phyloP scores from a whole-genome alignment of 2,329 filamentous ascomycete genomes.

The Aspergillus sclerotialis region DNA sequence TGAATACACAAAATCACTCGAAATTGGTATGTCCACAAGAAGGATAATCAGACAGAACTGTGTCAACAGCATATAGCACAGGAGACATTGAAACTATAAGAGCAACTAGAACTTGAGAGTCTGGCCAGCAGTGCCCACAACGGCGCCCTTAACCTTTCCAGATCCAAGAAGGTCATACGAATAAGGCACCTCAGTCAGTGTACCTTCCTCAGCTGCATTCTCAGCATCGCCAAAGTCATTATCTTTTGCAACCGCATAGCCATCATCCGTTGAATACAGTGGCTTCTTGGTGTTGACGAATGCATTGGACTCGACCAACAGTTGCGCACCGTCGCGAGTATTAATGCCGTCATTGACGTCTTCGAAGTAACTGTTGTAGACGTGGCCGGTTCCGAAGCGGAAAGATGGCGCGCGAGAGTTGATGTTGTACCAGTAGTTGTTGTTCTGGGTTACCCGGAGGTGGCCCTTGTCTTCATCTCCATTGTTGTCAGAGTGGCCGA shows the following conservation, averaged over 20 bases:
- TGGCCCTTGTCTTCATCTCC: conserved; percentile 53
- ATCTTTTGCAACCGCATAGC: conserved; percentile 38
- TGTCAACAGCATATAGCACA: too few species aligned
- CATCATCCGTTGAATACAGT: conserved; percentile 40
- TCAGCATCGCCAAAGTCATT: conserved; percentile 43
- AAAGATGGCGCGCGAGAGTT: conserved; percentile 57
- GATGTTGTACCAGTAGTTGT: conserved; percentile 60
- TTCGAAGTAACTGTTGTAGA: conserved; percentile 49
- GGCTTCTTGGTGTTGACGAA: conserved; percentile 43
- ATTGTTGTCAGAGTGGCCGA: conserved; percentile 56
- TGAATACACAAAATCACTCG: too few species aligned
- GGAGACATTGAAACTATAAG: too few species aligned
- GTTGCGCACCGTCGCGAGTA: conserved; percentile 50
- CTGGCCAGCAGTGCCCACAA: conserved; percentile 31
- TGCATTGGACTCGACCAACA: conserved; percentile 52
- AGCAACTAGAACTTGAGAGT: conserved; percentile 25
- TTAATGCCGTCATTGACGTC: conserved; percentile 48
- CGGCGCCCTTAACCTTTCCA: conserved; percentile 39
- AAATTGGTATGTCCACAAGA: too few species aligned
- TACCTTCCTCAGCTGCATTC: conserved; percentile 46
- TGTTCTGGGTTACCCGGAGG: conserved; percentile 57
- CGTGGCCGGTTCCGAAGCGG: conserved; percentile 60
- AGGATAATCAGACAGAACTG: too few species aligned
- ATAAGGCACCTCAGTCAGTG: conserved; percentile 49
- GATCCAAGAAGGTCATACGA: conserved; percentile 48